Evolutionary conservation across 371 early-diverging fungal species (phyloP).

Genomic region (Coelomomyces lativittatus): DNA sequence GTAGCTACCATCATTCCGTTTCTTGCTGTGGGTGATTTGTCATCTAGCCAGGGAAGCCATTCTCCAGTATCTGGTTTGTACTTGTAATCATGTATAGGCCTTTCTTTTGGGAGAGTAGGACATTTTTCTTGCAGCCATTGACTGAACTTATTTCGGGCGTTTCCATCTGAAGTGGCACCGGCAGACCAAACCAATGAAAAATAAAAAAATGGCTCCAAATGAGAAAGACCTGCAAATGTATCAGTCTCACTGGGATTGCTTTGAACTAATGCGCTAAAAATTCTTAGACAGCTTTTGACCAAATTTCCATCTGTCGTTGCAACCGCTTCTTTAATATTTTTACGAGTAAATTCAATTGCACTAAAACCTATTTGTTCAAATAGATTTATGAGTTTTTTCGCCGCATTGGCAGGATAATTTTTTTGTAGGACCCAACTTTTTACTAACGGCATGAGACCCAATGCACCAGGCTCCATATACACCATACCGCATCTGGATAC

Average conservation of each 20-base stretch:
- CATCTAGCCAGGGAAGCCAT: slow-evolving; percentile 28
- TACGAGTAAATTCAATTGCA: slow-evolving; percentile 15
- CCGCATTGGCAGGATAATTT: neutral
- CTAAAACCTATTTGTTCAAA: slow-evolving; percentile 14
- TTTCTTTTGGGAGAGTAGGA: slow-evolving; percentile 9
- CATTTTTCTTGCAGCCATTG: slow-evolving; percentile 9
- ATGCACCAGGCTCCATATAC: slow-evolving; percentile 42
- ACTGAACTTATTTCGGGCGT: slow-evolving; percentile 26
- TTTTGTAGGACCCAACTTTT: slow-evolving; percentile 15
- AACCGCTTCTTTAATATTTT: slow-evolving; percentile 17
- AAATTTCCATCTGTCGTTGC: slow-evolving; percentile 25
- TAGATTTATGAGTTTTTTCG: slow-evolving; percentile 1
- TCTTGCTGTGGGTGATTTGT: neutral
- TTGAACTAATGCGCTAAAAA: slow-evolving; percentile 12
- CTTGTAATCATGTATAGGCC: slow-evolving; percentile 19
- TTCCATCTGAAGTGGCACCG: slow-evolving; percentile 23
- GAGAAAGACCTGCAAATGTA: slow-evolving; percentile 3
- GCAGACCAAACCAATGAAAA: slow-evolving; percentile 35
- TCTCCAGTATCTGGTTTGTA: slow-evolving; percentile 10
- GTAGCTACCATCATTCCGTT: slow-evolving; percentile 22
- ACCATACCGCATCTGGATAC: slow-evolving; percentile 46
- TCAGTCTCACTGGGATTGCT: slow-evolving; percentile 2
- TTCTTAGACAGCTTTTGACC: slow-evolving; percentile 16
- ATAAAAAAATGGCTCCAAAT: slow-evolving; percentile 22
- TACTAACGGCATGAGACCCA: slow-evolving; percentile 22